Conservation (phyloP, 2,329 filamentous ascomycete genomes). For the Bipolaris bicolor region DNA sequence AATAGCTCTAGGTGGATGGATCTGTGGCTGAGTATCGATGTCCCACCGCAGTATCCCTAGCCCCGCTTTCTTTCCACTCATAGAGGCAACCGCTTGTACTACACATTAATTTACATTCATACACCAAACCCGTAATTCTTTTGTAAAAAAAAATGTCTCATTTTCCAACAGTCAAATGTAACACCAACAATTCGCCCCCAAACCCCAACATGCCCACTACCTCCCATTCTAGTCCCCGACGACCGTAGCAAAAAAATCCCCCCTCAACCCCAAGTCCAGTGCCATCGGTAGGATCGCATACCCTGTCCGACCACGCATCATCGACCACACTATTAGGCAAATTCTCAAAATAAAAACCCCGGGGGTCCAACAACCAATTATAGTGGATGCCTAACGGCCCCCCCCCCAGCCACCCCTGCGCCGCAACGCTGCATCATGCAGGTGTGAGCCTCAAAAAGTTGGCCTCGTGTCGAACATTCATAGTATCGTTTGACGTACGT, state of each 20-base stretch:
- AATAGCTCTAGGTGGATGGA: background rate
- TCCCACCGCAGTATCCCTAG: background rate
- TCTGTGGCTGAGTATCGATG: background rate
- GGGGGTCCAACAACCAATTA: background rate
- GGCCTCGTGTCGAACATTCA: background rate
- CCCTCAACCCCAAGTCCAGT: background rate
- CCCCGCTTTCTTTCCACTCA: background rate
- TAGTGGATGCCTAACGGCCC: slow-evolving; percentile 2
- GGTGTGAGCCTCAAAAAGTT: slow-evolving; percentile 11
- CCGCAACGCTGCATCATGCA: slow-evolving; percentile 10
- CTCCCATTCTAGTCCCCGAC: background rate
- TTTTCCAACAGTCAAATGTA: background rate
- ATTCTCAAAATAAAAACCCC: background rate
- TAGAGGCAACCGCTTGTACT: too few relatives aligned
- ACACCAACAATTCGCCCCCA: background rate
- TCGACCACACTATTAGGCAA: background rate
- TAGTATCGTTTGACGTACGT: slow-evolving; percentile 11
- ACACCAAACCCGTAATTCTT: background rate
- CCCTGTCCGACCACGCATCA: background rate
- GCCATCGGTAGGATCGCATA: background rate
- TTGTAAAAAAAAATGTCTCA: background rate
- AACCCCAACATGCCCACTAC: background rate
- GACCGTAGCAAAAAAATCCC: too few relatives aligned
- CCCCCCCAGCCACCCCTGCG: background rate
- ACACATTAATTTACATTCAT: background rate